Percentiles rank a stretch among this genome's conserved stretches.
phyloP scores from a whole-genome alignment of 2,329 filamentous ascomycete species.

The Tolypocladium ovalisporum region DNA sequence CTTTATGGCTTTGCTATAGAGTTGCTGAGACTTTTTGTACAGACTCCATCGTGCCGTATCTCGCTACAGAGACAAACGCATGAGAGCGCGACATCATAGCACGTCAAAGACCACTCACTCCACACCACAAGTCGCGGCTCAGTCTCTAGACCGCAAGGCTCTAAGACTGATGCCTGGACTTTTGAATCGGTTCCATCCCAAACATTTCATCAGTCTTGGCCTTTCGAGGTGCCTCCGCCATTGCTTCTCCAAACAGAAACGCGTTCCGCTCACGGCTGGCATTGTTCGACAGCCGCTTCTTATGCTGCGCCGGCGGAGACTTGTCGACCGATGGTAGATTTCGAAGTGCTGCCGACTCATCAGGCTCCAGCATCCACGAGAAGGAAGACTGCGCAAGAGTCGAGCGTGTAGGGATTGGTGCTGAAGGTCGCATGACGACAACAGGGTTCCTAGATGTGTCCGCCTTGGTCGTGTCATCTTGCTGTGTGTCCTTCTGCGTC shows the following conservation, averaged over 20 bases:
- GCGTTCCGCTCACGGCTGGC: constrained; percentile 44
- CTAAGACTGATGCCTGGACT: constrained; percentile 9
- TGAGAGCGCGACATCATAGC: neutral
- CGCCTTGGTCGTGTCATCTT: neutral
- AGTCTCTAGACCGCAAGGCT: neutral
- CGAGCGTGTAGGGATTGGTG: constrained; percentile 48
- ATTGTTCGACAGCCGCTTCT: constrained; percentile 30
- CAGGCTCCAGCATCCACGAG: constrained; percentile 65
- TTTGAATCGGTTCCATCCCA: constrained; percentile 38
- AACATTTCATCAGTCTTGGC: constrained; percentile 40
- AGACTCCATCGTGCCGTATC: neutral
- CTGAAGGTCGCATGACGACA: constrained; percentile 12
- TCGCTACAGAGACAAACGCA: neutral
- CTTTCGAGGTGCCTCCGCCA: constrained; percentile 22
- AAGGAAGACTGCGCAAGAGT: constrained; percentile 65
- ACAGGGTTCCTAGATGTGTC: constrained; percentile 1
- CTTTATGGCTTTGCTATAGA: too few species aligned
- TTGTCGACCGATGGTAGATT: constrained; percentile 12
- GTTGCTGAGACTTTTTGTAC: neutral
- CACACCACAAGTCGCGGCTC: neutral
- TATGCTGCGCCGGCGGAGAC: constrained; percentile 22
- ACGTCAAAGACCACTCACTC: neutral
- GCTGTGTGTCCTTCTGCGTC: neutral
- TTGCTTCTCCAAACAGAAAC: constrained; percentile 47
- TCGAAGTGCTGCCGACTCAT: constrained; percentile 21